Evolutionary conservation across 352 stramenopile species (phyloP).

Genomic region (Pythium diclinum): DNA sequence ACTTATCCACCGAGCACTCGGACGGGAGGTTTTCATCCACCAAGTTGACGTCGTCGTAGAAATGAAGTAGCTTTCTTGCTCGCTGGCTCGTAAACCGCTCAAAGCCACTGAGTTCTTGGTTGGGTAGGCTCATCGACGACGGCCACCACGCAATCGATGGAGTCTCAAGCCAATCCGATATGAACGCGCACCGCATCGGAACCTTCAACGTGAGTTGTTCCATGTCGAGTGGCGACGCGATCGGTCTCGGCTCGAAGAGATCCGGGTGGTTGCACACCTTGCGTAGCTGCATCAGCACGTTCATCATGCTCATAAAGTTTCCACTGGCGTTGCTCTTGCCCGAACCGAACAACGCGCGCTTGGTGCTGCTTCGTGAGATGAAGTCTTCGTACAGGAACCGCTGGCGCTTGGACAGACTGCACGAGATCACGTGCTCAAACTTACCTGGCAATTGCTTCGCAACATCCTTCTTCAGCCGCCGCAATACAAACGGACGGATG

Average conservation of each 20-base stretch:
- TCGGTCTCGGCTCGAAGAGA: slow-evolving; percentile 96
- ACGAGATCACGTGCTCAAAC: slow-evolving; percentile 96
- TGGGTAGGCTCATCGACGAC: slow-evolving; percentile 33
- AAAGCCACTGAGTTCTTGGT: slow-evolving; percentile 33
- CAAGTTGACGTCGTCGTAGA: slow-evolving; percentile 27
- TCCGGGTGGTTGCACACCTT: slow-evolving; percentile 99
- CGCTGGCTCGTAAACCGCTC: slow-evolving; percentile 9
- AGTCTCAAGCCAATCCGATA: slow-evolving; percentile 45
- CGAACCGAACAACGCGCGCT: slow-evolving; percentile 85
- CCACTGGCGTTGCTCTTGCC: slow-evolving; percentile 61
- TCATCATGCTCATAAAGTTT: slow-evolving; percentile 99
- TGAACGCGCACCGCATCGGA: slow-evolving; percentile 40
- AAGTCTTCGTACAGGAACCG: slow-evolving; percentile 98
- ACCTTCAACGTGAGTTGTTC: slow-evolving; percentile 30
- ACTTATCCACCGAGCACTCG: slow-evolving; percentile 11
- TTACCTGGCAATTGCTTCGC: slow-evolving; percentile 97
- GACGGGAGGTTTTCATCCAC: slow-evolving; percentile 3
- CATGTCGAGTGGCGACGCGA: slow-evolving; percentile 94
- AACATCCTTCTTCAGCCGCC: slow-evolving; percentile 97
- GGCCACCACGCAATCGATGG: slow-evolving; percentile 34
- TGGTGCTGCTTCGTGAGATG: slow-evolving; percentile 93
- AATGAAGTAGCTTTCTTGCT: slow-evolving; percentile 1
- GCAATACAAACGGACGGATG: slow-evolving; percentile 97
- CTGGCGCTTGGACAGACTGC: slow-evolving; percentile 93
- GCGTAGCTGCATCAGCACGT: slow-evolving; percentile 98